These are phyloP conservation scores for Globisporangium barbulae DNA, from an alignment of 352 stramenopile genomes.

Conservation along the genomic window DNA sequence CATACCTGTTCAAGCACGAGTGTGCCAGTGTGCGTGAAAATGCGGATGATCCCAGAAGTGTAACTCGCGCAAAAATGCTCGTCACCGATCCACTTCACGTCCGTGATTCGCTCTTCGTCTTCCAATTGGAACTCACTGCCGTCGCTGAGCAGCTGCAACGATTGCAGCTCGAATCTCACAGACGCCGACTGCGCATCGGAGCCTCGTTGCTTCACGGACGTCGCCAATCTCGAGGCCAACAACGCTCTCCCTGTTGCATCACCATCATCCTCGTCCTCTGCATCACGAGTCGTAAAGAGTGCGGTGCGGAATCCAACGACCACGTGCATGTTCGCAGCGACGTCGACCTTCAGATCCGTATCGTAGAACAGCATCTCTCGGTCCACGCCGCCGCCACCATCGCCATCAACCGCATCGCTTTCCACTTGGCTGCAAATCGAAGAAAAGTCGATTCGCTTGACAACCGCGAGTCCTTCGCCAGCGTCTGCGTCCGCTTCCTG, in stretches of 20 bases:
- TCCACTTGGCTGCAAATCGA: conserved; percentile 7
- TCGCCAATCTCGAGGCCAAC: background rate
- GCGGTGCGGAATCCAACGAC: conserved; percentile 35
- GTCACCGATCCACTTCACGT: conserved; percentile 66
- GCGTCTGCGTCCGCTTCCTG: conserved; percentile 14
- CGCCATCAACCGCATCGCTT: background rate
- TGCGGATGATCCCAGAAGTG: conserved; percentile 51
- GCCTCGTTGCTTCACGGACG: conserved; percentile 1
- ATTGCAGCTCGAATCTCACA: conserved; percentile 10
- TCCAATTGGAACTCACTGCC: conserved; percentile 28
- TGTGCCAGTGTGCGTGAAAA: conserved; percentile 49
- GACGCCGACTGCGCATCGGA: background rate
- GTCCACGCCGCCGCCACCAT: background rate
- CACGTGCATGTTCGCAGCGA: conserved; percentile 45
- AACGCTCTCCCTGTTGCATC: conserved; percentile 18
- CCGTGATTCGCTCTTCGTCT: conserved; percentile 41
- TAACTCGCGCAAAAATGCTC: conserved; percentile 59
- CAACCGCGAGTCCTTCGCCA: conserved; percentile 19
- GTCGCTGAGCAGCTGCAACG: conserved; percentile 35
- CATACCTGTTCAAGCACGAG: conserved; percentile 58
- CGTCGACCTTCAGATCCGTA: conserved; percentile 42
- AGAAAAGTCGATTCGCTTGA: conserved; percentile 29
- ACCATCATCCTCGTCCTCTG: conserved; percentile 11
- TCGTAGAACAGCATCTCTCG: conserved; percentile 41
- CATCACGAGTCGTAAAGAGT: conserved; percentile 27